Evolutionary conservation across 192 early-diverging fungal genomes (phyloP).

Genomic region (Linnemannia elongata): DNA sequence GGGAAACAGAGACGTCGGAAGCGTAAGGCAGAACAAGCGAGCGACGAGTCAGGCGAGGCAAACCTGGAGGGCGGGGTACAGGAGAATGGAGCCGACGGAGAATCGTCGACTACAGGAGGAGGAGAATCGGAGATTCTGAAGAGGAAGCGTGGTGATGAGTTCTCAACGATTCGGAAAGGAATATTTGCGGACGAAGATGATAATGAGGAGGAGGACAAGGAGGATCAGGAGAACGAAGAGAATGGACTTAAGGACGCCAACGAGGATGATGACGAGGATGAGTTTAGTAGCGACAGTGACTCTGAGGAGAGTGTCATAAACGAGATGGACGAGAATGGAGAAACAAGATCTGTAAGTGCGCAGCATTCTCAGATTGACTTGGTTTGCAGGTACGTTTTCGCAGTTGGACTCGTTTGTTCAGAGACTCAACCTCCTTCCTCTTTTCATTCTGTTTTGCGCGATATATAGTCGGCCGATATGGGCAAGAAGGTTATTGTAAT

Average conservation of each 20-base stretch:
- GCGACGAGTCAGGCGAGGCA: slow-evolving; percentile 41
- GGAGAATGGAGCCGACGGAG: neutral
- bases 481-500: slow-evolving; percentile 83
- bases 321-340: slow-evolving; percentile 51
- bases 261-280: slow-evolving; percentile 15
- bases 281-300: slow-evolving; percentile 42
- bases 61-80: slow-evolving; percentile 8
- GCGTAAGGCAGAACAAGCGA: slow-evolving; percentile 22
- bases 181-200: slow-evolving; percentile 45
- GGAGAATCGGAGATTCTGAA: neutral
- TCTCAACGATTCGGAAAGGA: slow-evolving; percentile 33
- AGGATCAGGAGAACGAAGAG: slow-evolving; percentile 7
- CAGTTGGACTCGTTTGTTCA: neutral
- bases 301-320: slow-evolving; percentile 48
- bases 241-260: neutral
- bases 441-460: neutral
- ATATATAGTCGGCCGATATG: slow-evolving; percentile 28
- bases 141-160: slow-evolving; percentile 66
- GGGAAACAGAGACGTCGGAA: slow-evolving; percentile 26
- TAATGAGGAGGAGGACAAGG: slow-evolving; percentile 8
- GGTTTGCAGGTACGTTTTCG: neutral
- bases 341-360: slow-evolving; percentile 33
- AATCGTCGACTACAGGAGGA: neutral
- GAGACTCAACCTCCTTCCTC: neutral
- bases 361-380: neutral